phyloP scores from a whole-genome alignment of 345 rosid species.

The Firmiana major region DNA sequence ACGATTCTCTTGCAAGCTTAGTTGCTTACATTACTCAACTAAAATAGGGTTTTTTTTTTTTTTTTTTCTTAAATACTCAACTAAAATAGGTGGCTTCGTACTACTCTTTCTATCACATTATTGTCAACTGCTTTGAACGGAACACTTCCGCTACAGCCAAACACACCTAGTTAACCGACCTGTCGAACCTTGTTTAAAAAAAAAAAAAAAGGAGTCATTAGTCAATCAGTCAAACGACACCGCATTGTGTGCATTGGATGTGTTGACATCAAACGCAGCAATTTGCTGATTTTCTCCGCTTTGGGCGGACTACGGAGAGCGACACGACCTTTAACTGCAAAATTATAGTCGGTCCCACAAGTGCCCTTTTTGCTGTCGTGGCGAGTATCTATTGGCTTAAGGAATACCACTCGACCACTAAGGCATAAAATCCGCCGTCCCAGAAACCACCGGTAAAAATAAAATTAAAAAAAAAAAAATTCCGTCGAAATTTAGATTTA shows the following conservation, averaged over 20 bases:
- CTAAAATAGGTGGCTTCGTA: too few relatives aligned
- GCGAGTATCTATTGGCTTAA: not conserved
- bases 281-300: not conserved
- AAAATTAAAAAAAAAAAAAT: too few relatives aligned
- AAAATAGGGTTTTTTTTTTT: too few relatives aligned
- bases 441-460: not conserved
- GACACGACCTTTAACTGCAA: not conserved
- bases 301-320: not conserved
- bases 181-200: not conserved
- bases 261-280: too few relatives aligned
- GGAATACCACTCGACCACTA: not conserved
- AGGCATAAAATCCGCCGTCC: not conserved
- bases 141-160: not conserved
- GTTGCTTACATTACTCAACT: too few relatives aligned
- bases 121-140: not conserved
- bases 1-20: not conserved
- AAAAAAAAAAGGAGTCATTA: too few relatives aligned
- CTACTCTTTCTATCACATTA: too few relatives aligned
- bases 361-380: not conserved
- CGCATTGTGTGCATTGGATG: too few relatives aligned
- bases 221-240: too few relatives aligned
- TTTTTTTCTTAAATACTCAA: too few relatives aligned
- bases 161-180: not conserved
- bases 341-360: not conserved
- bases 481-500: not conserved